Conservation (phyloP, 768 basidiomycete species). For the Naganishia onofrii region DNA sequence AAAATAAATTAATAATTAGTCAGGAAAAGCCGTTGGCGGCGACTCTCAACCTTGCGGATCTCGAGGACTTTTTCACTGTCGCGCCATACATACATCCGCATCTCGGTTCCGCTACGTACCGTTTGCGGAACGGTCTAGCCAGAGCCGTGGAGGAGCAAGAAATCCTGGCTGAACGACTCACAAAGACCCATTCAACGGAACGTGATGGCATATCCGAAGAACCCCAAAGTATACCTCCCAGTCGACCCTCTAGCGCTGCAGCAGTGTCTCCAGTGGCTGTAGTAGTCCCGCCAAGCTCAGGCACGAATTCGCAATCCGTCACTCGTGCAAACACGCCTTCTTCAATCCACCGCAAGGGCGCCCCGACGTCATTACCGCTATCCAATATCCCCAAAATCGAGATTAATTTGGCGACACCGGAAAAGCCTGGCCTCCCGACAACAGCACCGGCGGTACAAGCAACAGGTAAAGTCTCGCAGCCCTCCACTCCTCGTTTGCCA, state of each 20-base stretch:
- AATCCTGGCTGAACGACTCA: not conserved
- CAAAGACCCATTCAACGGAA: not conserved
- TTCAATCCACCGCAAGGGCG: not conserved
- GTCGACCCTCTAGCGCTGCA: not conserved
- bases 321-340: conserved; percentile 1
- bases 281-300: not conserved
- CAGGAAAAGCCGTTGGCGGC: not conserved
- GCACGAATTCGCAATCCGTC: conserved; percentile 6
- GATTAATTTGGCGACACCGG: not conserved
- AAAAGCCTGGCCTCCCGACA: not conserved
- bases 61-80: conserved; percentile 29
- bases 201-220: conserved; percentile 8
- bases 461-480: not conserved
- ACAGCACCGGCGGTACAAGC: not conserved
- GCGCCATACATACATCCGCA: conserved; percentile 32
- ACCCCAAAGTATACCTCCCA: too few species aligned
- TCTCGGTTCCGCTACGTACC: conserved; percentile 25
- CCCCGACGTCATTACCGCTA: not conserved
- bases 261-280: not conserved
- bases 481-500: not conserved
- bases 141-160: conserved; percentile 28
- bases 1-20: not conserved
- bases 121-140: conserved; percentile 27
- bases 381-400: conserved; percentile 22
- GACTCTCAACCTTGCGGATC: conserved; percentile 14